Conservation (phyloP, 2,329 filamentous ascomycete genomes). For the Ascosphaera apis region DNA sequence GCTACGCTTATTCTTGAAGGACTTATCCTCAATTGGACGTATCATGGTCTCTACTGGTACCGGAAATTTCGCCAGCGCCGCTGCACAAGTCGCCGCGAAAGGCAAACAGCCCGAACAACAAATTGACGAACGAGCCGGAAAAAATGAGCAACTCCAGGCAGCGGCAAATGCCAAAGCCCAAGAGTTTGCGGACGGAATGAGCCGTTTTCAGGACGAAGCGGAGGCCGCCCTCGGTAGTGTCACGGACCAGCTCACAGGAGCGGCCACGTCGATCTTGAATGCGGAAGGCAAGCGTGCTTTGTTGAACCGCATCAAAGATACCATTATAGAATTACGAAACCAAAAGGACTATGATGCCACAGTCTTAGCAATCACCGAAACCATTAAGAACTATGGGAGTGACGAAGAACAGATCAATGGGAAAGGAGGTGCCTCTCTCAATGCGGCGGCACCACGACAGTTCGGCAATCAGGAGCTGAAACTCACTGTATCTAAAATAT, state of each 20-base stretch:
- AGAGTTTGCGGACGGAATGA: conserved; percentile 25
- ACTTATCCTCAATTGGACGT: conserved; percentile 53
- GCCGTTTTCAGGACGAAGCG: not conserved
- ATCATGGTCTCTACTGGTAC: conserved; percentile 78
- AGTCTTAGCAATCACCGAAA: conserved; percentile 50
- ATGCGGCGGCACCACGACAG: not conserved
- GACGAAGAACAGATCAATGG: conserved; percentile 43
- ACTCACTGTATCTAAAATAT: conserved; percentile 54
- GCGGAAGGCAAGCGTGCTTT: conserved; percentile 35
- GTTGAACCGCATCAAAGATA: conserved; percentile 50
- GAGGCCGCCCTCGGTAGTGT: not conserved
- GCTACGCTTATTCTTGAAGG: conserved; percentile 65
- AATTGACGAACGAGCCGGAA: conserved; percentile 24
- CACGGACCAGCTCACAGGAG: not conserved
- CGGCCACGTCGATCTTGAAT: not conserved
- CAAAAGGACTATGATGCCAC: conserved; percentile 69
- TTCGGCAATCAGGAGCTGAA: conserved; percentile 46
- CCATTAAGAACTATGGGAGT: conserved; percentile 57
- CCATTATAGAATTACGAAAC: conserved; percentile 49
- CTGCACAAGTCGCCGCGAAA: conserved; percentile 48
- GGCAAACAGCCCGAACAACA: conserved; percentile 46
- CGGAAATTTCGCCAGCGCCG: conserved; percentile 51
- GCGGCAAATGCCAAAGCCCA: conserved; percentile 27
- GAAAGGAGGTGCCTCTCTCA: conserved; percentile 38
- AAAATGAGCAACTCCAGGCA: conserved; percentile 21